phyloP scores from a whole-genome alignment of 148 eudicot genomes.

The Limonium bicolor region DNA sequence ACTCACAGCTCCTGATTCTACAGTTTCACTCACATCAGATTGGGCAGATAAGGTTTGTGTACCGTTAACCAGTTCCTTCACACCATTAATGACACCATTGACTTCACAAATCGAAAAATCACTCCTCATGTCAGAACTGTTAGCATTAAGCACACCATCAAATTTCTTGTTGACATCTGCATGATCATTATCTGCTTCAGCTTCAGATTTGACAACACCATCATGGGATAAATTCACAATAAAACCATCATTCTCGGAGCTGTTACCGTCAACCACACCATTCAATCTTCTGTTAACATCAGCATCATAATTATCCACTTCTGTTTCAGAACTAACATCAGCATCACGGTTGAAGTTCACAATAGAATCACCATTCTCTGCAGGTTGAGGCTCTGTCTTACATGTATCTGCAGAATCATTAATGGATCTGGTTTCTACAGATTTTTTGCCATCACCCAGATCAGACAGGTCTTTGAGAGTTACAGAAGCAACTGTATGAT shows the following conservation, averaged over 20 bases:
- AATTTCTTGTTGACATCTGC: constrained; percentile 4
- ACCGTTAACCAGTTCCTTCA: constrained; percentile 4
- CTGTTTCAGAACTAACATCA: neutral
- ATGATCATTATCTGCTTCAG: neutral
- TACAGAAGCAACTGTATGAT: too few species aligned
- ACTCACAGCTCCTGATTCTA: constrained; percentile 3
- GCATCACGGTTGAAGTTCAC: neutral
- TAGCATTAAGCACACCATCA: neutral
- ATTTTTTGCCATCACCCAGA: too few species aligned
- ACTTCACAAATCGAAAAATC: constrained; percentile 8
- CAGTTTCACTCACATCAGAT: constrained; percentile 4
- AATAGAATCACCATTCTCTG: neutral
- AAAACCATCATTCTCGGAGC: too few species aligned
- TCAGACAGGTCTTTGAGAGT: too few species aligned
- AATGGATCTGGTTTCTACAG: too few species aligned
- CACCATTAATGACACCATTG: constrained; percentile 2
- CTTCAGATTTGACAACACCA: constrained; percentile 1
- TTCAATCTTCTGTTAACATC: neutral
- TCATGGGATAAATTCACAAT: neutral
- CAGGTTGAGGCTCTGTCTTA: neutral
- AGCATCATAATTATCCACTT: neutral
- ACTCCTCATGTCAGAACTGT: constrained; percentile 6
- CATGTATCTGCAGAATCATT: neutral
- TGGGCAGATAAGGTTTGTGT: constrained; percentile 8
- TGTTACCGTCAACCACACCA: too few species aligned